Evolutionary conservation across 306 rosid species (phyloP).

Genomic region (Lagenaria siceraria): DNA sequence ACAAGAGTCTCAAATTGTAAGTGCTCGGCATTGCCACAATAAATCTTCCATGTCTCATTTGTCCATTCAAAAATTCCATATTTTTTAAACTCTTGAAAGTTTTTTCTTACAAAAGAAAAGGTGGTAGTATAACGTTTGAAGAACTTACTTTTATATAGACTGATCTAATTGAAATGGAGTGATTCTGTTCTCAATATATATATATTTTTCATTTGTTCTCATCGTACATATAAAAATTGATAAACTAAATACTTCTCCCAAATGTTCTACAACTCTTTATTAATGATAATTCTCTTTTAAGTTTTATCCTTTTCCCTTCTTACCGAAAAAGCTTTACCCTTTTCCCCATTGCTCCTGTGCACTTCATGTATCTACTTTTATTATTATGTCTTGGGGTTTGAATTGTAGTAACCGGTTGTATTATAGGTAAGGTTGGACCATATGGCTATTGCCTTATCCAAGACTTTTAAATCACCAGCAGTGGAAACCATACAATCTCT

Average conservation of each 20-base stretch:
- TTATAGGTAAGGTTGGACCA: constrained; percentile 67
- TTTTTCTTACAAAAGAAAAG: background rate
- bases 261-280: background rate
- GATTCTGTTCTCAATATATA: background rate
- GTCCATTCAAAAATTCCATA: background rate
- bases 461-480: constrained; percentile 65
- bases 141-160: background rate
- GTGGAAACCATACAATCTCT: constrained; percentile 83
- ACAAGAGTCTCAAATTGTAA: constrained; percentile 33
- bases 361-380: background rate
- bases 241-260: background rate
- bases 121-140: background rate
- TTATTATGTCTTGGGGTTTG: background rate
- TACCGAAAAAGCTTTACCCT: too few relatives aligned
- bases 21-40: constrained; percentile 10
- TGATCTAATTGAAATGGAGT: background rate
- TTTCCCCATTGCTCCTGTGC: background rate
- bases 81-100: background rate
- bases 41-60: background rate
- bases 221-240: background rate
- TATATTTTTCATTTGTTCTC: background rate
- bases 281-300: background rate
- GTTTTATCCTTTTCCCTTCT: background rate
- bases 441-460: constrained; percentile 79
- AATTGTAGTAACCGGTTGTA: constrained; percentile 19